phyloP scores from a whole-genome alignment of 768 basidiomycete species.

The Mycena vitilis region DNA sequence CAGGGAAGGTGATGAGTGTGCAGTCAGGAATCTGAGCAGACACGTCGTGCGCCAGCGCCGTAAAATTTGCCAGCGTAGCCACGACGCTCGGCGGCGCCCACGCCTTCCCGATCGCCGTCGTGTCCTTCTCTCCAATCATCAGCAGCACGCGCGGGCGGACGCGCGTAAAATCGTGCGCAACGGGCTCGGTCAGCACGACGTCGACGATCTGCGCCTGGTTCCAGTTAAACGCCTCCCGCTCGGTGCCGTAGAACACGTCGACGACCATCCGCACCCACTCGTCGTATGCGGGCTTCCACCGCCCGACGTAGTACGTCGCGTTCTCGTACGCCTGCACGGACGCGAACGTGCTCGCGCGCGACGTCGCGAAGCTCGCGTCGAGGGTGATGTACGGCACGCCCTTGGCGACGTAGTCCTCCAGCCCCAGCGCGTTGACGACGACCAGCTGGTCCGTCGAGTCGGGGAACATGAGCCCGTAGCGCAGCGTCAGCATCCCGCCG shows the following conservation, averaged over 20 bases:
- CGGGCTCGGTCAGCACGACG: slow-evolving; percentile 17
- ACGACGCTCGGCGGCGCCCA: slow-evolving; percentile 20
- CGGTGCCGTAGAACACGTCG: slow-evolving; percentile 25
- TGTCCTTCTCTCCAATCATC: slow-evolving; percentile 25
- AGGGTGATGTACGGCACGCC: slow-evolving; percentile 26
- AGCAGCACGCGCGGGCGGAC: slow-evolving; percentile 20
- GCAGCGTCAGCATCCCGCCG: slow-evolving; percentile 22
- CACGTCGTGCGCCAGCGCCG: slow-evolving; percentile 16
- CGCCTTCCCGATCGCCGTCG: slow-evolving; percentile 25
- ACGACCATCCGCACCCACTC: slow-evolving; percentile 22
- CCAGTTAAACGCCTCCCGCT: slow-evolving; percentile 16
- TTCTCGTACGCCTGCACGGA: slow-evolving; percentile 24
- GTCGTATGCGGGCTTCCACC: slow-evolving; percentile 22
- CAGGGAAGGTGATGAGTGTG: slow-evolving; percentile 19
- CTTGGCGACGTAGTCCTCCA: slow-evolving; percentile 25
- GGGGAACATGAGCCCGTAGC: slow-evolving; percentile 30
- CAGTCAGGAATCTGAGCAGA: slow-evolving; percentile 19
- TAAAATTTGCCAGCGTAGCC: slow-evolving; percentile 22
- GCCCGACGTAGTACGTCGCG: slow-evolving; percentile 26
- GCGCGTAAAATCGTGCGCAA: slow-evolving; percentile 21
- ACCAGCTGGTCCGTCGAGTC: slow-evolving; percentile 20
- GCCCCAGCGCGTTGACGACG: slow-evolving; percentile 18
- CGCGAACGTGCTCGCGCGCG: slow-evolving; percentile 17
- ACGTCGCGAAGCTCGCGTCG: slow-evolving; percentile 15
- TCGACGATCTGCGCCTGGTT: slow-evolving; percentile 27